phyloP scores from a whole-genome alignment of 139 green algal genomes.

The Trebouxia sp. region DNA sequence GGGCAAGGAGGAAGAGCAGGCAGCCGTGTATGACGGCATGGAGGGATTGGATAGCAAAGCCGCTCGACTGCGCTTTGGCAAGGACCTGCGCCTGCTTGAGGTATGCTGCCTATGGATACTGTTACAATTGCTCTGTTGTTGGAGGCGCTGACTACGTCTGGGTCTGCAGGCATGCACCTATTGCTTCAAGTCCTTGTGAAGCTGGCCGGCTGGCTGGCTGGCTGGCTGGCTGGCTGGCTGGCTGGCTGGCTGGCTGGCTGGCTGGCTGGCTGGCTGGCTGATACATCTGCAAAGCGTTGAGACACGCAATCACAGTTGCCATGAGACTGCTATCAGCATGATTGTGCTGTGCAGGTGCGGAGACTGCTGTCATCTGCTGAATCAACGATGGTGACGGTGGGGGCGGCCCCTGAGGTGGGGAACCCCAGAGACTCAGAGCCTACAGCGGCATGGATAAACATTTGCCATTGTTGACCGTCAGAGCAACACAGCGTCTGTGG shows the following conservation, averaged over 20 bases:
- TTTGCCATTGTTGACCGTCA: neutral
- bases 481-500: neutral
- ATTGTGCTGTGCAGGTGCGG: neutral
- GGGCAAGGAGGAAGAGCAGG: slow-evolving; percentile 26
- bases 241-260: neutral
- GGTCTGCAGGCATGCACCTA: neutral
- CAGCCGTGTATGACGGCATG: slow-evolving; percentile 46
- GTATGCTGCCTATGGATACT: slow-evolving; percentile 33
- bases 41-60: slow-evolving; percentile 38
- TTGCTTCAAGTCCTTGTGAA: too few relatives aligned
- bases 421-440: too few relatives aligned
- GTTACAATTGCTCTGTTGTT: neutral
- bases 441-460: slow-evolving; percentile 26
- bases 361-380: slow-evolving; percentile 47
- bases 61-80: slow-evolving; percentile 66
- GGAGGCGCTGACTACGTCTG: neutral
- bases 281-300: neutral
- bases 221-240: neutral
- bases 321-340: neutral
- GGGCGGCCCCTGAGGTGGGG: slow-evolving; percentile 42
- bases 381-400: slow-evolving; percentile 44
- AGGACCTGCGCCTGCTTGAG: slow-evolving; percentile 76
- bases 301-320: slow-evolving; percentile 27
- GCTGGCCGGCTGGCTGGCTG: neutral
- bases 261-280: neutral